phyloP scores from a whole-genome alignment of 2,329 filamentous ascomycete genomes.

The Sclerotinia spermophila region DNA sequence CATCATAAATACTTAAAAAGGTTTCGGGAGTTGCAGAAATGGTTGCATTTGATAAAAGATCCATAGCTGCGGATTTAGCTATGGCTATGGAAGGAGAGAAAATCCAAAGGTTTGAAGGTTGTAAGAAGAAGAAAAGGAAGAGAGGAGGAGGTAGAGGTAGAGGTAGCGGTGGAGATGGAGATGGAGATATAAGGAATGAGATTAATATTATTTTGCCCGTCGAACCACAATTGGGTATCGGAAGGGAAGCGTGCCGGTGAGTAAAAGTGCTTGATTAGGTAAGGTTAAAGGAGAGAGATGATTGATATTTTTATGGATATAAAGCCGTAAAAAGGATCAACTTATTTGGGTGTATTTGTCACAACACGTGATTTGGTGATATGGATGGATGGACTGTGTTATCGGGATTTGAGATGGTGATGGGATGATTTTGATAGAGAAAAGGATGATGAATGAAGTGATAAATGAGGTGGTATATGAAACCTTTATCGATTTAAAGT shows the following conservation, averaged over 20 bases:
- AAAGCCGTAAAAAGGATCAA: neutral
- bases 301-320: neutral
- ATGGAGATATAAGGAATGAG: neutral
- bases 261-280: neutral
- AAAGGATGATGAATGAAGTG: neutral
- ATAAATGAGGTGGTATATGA: neutral
- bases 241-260: neutral
- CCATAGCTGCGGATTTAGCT: constrained; percentile 12
- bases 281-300: neutral
- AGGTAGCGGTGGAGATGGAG: constrained; percentile 9
- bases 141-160: neutral
- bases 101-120: neutral
- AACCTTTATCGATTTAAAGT: no score
- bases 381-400: neutral
- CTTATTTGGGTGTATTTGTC: neutral
- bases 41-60: constrained; percentile 33
- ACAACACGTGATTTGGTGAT: constrained; percentile 1
- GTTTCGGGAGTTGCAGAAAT: constrained; percentile 31
- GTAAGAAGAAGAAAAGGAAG: neutral
- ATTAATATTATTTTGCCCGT: constrained; percentile 7
- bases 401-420: neutral
- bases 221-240: constrained; percentile 21
- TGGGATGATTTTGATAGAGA: neutral
- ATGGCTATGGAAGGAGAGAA: constrained; percentile 17
- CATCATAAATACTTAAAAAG: constrained; percentile 57